Conservation (phyloP, 2,329 filamentous ascomycete species). For the Fusarium foetens region DNA sequence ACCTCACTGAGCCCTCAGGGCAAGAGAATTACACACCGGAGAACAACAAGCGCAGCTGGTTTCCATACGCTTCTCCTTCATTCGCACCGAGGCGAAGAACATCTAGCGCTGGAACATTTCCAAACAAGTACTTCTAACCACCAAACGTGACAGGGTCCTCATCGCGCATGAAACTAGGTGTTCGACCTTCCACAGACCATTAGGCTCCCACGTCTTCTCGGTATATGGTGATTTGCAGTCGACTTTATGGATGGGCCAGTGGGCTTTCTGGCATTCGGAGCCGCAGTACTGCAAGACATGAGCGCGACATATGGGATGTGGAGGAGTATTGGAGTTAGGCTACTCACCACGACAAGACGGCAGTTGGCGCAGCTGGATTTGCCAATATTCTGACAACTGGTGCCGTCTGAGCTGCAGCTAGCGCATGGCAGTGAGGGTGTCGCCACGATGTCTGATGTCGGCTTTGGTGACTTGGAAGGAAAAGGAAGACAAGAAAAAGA, state of each 20-base stretch:
- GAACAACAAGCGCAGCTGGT: slow-evolving; percentile 9
- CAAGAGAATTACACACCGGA: neutral
- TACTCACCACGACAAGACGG: neutral
- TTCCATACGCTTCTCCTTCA: neutral
- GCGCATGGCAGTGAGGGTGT: neutral
- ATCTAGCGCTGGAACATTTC: slow-evolving; percentile 19
- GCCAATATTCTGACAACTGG: accelerated
- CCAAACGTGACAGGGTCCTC: neutral
- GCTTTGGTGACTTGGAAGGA: too few species aligned
- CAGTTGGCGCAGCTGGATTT: neutral
- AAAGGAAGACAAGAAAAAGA: too few species aligned
- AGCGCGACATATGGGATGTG: too few species aligned
- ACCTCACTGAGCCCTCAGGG: accelerated
- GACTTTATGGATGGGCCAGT: neutral
- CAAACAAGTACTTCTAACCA: slow-evolving; percentile 1
- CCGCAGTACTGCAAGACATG: slow-evolving; percentile 9
- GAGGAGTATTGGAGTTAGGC: too few species aligned
- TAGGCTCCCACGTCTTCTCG: neutral
- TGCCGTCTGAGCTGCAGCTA: neutral
- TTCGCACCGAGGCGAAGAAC: slow-evolving; percentile 11
- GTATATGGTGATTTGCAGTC: neutral
- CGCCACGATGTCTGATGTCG: neutral
- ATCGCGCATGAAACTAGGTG: neutral
- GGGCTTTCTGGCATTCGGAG: neutral
- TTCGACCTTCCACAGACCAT: neutral